A percentile compares a stretch with the other conserved stretches of the same genome.
Evolutionary conservation across 345 rosid genomes (phyloP).

Genomic region (Abelmoschus esculentus): DNA sequence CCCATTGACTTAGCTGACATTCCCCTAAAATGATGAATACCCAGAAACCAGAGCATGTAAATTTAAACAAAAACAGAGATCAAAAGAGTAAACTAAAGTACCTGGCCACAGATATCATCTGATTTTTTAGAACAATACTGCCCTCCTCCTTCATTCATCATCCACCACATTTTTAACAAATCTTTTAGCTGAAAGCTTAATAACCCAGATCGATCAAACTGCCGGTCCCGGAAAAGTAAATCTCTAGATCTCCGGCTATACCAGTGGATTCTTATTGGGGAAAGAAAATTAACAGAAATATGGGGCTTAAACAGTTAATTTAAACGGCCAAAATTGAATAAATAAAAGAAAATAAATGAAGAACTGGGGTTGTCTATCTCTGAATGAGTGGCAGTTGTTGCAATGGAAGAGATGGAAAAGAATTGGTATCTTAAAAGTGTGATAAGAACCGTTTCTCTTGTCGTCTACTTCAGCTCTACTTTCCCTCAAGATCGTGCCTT

Average conservation of each 20-base stretch:
- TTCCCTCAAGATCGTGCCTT: background rate
- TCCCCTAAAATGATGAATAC: background rate
- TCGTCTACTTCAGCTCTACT: background rate
- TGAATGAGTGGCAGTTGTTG: slow-evolving; percentile 19
- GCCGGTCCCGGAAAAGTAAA: background rate
- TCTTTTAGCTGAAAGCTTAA: background rate
- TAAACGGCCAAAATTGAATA: background rate
- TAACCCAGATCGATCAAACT: background rate
- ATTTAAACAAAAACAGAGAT: background rate
- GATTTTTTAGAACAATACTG: slow-evolving; percentile 91
- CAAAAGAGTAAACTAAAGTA: slow-evolving; percentile 15
- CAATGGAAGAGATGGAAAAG: background rate
- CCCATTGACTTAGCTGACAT: slow-evolving; percentile 1
- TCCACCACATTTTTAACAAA: slow-evolving; percentile 73
- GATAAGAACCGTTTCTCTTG: background rate
- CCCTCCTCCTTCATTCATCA: slow-evolving; percentile 86
- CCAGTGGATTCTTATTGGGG: background rate
- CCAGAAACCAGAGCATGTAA: background rate
- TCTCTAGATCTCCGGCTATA: slow-evolving; percentile 15
- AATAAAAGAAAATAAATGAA: slow-evolving; percentile 1
- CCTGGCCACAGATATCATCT: slow-evolving; percentile 94
- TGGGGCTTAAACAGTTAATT: background rate
- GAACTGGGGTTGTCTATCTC: slow-evolving; percentile 43
- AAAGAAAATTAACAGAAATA: slow-evolving; percentile 2
- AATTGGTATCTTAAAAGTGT: background rate